Evolutionary conservation across 202 grass and related monocot species (phyloP), one percentile per base, ranked within the genome.

Genomic region (Schoenoplectus triqueter): DNA sequence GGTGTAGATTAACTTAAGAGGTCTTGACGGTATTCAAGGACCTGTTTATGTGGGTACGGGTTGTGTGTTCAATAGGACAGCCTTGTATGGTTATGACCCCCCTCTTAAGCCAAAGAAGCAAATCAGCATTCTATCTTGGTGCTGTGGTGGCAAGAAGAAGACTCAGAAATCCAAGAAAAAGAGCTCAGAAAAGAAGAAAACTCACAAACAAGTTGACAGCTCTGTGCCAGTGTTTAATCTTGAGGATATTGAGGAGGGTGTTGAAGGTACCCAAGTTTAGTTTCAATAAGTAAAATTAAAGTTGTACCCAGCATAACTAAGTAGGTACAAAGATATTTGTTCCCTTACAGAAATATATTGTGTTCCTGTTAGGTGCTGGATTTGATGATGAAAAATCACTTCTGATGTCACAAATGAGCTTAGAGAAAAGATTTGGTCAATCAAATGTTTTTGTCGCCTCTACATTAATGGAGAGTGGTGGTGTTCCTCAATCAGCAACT

Each of bases 341-440:
- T 44, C 49, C 22, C 74, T 78, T 60, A 79, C 49, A 68, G 11
- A 66, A 31, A 80, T 70, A 80, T 81, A 20, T 88, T n/a, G 80
- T 85, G 44, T 74, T 18, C 47, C 18, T 85, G 6, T 82, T 73
- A 97, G 94, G 92, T 83, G 87, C 90, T 91, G 96, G 93, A 88
- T 99, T 99, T 83, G 97, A 99, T 90, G 97, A 99, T 88, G 97
- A 99, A 71, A 99, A 96, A 82, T 94, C 97, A 87, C 80, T 99
- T 82, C 86, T 99, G 46, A 99, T 99, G 97, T 99, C 97, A 87
- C 97, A 99, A 92, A 96, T 91, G 85, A 99, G 93, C 87, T 87
- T 99, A 87, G 93, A 99, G 97, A 99, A 96, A 88, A 90, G 97
- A 75, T 99, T 99, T 88, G 97, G 97, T n/a, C 93, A 99, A 77